Conservation (phyloP, 2,329 filamentous ascomycete genomes). For the Cladorrhinum sp. region DNA sequence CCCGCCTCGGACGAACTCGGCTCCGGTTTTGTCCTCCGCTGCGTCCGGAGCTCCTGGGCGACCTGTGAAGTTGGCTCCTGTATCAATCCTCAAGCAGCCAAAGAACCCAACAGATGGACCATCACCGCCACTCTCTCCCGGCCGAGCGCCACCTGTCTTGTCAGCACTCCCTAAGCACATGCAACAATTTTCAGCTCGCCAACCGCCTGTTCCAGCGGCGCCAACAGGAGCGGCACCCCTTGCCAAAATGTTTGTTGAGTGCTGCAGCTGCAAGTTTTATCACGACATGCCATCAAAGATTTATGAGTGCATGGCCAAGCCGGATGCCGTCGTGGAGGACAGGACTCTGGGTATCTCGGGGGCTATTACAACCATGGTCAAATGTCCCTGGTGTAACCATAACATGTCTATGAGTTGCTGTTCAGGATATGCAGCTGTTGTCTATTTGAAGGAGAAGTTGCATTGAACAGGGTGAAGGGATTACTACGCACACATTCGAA, state of each 20-base stretch:
- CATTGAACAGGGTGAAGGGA: slow-evolving; percentile 39
- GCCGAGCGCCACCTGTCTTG: slow-evolving; percentile 16
- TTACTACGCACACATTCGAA: neutral
- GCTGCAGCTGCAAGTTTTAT: slow-evolving; percentile 62
- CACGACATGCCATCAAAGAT: slow-evolving; percentile 64
- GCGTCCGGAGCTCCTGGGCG: slow-evolving; percentile 4
- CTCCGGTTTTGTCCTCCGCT: slow-evolving; percentile 1
- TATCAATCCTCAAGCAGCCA: slow-evolving; percentile 30
- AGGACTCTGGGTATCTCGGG: slow-evolving; percentile 52
- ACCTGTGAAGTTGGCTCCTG: slow-evolving; percentile 14
- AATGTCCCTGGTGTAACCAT: slow-evolving; percentile 71
- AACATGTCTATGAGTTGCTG: slow-evolving; percentile 68
- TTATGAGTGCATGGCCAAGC: slow-evolving; percentile 63
- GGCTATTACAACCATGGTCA: slow-evolving; percentile 58
- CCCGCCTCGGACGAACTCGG: slow-evolving; percentile 15
- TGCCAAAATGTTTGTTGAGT: slow-evolving; percentile 64
- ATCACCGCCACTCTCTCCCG: neutral
- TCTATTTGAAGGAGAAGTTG: slow-evolving; percentile 63
- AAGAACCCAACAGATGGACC: slow-evolving; percentile 13
- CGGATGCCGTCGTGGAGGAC: slow-evolving; percentile 53
- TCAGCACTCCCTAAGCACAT: slow-evolving; percentile 30
- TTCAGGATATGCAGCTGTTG: slow-evolving; percentile 63
- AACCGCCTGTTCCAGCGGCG: slow-evolving; percentile 16
- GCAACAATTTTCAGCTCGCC: slow-evolving; percentile 23
- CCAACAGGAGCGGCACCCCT: slow-evolving; percentile 35